Evolutionary conservation across 345 rosid genomes (phyloP).

Genomic region (Carallia brachiata): DNA sequence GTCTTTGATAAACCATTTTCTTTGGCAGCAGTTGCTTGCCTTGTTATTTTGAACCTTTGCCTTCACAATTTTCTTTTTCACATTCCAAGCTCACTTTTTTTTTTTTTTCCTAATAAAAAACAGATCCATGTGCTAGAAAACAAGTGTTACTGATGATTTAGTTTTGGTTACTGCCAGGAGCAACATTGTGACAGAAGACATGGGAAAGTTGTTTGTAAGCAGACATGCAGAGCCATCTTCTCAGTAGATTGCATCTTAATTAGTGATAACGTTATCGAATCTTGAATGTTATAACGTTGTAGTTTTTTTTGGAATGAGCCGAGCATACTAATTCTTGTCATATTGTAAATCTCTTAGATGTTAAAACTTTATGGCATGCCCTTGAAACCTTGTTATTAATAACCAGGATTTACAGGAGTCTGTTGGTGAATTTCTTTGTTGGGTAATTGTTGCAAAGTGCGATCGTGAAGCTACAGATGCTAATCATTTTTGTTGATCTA

Average conservation of each 20-base stretch:
- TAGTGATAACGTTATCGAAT: not conserved
- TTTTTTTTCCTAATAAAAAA: not conserved
- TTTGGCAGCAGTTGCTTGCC: too few species aligned
- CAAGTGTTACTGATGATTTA: conserved; percentile 16
- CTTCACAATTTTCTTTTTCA: not conserved
- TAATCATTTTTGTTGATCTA: too few species aligned
- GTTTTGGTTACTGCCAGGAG: conserved; percentile 48
- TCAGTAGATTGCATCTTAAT: conserved; percentile 24
- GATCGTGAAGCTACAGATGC: too few species aligned
- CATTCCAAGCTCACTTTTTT: not conserved
- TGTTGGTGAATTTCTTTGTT: too few species aligned
- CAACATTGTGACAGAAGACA: conserved; percentile 92
- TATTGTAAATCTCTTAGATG: conserved; percentile 20
- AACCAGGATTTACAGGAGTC: not conserved
- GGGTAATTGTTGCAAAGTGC: too few species aligned
- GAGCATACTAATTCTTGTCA: not conserved
- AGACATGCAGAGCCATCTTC: conserved; percentile 44
- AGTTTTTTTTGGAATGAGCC: conserved; percentile 12
- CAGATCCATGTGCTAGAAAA: not conserved
- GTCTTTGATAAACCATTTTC: too few species aligned
- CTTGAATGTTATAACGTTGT: conserved; percentile 4
- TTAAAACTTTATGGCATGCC: not conserved
- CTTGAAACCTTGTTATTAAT: not conserved
- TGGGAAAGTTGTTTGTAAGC: conserved; percentile 74
- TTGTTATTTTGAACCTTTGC: not conserved